These are phyloP conservation scores for Linum trigynum DNA, from an alignment of 345 rosid species.

Conservation along the genomic window DNA sequence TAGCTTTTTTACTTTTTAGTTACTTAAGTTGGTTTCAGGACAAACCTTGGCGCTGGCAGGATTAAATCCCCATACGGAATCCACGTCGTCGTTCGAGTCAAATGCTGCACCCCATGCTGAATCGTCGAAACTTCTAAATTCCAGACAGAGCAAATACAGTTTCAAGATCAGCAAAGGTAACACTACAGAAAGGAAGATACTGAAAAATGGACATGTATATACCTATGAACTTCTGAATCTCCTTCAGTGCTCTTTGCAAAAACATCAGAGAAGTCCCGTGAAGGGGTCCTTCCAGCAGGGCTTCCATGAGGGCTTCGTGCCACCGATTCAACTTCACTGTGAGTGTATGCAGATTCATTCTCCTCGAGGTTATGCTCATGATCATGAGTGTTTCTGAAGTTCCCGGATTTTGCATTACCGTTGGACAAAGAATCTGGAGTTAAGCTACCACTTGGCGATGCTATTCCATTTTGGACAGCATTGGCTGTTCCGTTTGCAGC, in stretches of 20 bases:
- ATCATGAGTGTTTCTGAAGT: slow-evolving; percentile 5
- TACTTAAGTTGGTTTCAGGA: slow-evolving; percentile 6
- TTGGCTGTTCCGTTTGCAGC: slow-evolving; percentile 28
- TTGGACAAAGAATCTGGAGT: slow-evolving; percentile 42
- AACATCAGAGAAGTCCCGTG: slow-evolving; percentile 52
- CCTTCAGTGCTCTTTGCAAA: slow-evolving; percentile 54
- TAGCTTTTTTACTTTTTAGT: no score
- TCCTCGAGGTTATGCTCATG: slow-evolving; percentile 48
- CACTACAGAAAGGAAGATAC: slow-evolving; percentile 16
- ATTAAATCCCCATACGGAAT: slow-evolving; percentile 88
- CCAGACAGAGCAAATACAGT: background rate
- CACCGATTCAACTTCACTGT: slow-evolving; percentile 63
- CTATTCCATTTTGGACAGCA: slow-evolving; percentile 33
- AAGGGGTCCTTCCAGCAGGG: slow-evolving; percentile 56
- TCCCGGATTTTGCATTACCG: slow-evolving; percentile 37
- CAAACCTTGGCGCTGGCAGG: slow-evolving; percentile 61
- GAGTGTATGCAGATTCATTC: slow-evolving; percentile 47
- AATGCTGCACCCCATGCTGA: slow-evolving; percentile 86
- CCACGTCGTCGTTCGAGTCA: slow-evolving; percentile 78
- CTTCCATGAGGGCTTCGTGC: slow-evolving; percentile 82
- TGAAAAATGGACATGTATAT: background rate
- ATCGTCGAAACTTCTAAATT: slow-evolving; percentile 62
- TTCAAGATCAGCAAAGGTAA: background rate
- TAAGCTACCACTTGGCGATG: slow-evolving; percentile 39
- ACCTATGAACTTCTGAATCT: slow-evolving; percentile 51